Base-by-base conservation (phyloP, 371 early-diverging fungal species). In the Actinomortierella ambigua region DNA sequence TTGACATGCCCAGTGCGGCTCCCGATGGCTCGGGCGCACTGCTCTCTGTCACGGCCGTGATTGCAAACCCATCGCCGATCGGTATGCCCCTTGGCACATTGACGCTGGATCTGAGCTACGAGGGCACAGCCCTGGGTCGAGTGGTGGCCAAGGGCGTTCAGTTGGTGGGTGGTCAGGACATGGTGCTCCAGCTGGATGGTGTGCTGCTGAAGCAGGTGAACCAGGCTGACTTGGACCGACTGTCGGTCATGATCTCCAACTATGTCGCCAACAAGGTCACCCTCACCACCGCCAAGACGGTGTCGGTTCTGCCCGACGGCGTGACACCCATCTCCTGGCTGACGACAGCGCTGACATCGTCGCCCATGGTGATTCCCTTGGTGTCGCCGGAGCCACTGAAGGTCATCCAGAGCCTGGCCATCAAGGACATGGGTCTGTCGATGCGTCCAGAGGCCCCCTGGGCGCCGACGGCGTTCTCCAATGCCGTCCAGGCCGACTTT, bases 251-350 rank as follows among this genome's bases (percentile, higher is more conserved):
- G 56, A 81, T 87, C 71, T 82, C 84, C 43, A 81, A 81, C 52
- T 85, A 84, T 54, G 63, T 87, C 47, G 68, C 73, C 42, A 83
- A 84, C 15, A 68, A 75, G 20, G 66, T 78, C 39, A 81, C 85
- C 15, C 65, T 66, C 3, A 81, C 85, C 18, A 63, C 79, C 15
- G 88, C 85, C 20, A 59, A 61, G n/a, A 86, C 86, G 70, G 76
- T 87, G 1, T 84, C 86, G 39, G 79, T 78, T 48, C 76, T 82
- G 29, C 88, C 88, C 22, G 81, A 87, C 55, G 88, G 88, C 34
- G 57, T 66, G 24, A 71, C 82, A 41, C 55, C 78, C 14, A 75
- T 87, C 26, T 73, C 54, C 1, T 85, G 86, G 85, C 71, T 87
- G 27, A 81, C 84, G 20, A 75, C 81, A 22, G 84, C 82, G 41